A percentile compares a stretch with the other conserved stretches of the same genome.
phyloP scores from a whole-genome alignment of 2,329 filamentous ascomycete genomes.

The Huntiella moniliformis region DNA sequence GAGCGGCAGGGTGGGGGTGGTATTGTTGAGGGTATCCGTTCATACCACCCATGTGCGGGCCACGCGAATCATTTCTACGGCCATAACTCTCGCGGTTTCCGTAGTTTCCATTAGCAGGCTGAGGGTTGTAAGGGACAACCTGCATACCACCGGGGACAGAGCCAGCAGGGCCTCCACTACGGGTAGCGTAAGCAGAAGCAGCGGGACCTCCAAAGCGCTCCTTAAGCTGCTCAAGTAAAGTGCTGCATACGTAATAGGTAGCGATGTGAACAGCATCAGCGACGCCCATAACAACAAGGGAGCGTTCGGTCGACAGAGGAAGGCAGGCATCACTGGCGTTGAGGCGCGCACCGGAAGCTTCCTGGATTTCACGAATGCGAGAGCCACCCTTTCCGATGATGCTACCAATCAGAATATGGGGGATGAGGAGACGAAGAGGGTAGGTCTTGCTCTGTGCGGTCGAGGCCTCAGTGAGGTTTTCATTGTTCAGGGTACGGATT shows the following conservation, averaged over 20 bases:
- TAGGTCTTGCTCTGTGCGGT: conserved; percentile 94
- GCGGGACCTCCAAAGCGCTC: conserved; percentile 91
- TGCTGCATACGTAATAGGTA: conserved; percentile 95
- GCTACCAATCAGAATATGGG: conserved; percentile 91
- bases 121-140: conserved; percentile 92
- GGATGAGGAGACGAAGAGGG: conserved; percentile 82
- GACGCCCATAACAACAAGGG: conserved; percentile 93
- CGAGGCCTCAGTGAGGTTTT: conserved; percentile 72
- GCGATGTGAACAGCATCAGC: conserved; percentile 97
- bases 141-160: conserved; percentile 96
- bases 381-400: conserved; percentile 97
- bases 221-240: conserved; percentile 90
- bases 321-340: conserved; percentile 93
- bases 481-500: conserved; percentile 94
- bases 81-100: conserved; percentile 74
- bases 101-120: conserved; percentile 70
- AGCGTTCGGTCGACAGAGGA: conserved; percentile 86
- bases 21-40: conserved; percentile 57
- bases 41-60: conserved; percentile 57
- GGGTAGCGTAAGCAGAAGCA: conserved; percentile 91
- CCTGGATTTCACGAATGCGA: conserved; percentile 94
- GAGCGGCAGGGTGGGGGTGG: conserved; percentile 43
- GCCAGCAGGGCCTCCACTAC: conserved; percentile 80
- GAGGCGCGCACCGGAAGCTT: conserved; percentile 84
- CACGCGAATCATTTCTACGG: conserved; percentile 52